A percentile compares a stretch with the other conserved stretches of the same genome.
Conservation (phyloP, 2,329 filamentous ascomycete genomes). For the Thielaviopsis ethacetica region DNA sequence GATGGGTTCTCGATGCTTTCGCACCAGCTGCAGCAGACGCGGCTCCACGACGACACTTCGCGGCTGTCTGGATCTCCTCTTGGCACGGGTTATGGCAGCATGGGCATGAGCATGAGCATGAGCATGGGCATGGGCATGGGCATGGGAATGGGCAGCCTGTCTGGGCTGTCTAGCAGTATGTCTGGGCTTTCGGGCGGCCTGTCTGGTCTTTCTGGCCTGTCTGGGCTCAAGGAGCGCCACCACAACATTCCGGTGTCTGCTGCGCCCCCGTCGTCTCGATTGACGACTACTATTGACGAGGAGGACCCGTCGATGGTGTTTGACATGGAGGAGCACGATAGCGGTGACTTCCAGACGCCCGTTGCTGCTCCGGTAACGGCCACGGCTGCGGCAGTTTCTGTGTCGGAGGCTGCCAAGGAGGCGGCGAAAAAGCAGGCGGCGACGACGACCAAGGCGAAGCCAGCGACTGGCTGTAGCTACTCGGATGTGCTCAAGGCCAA, state of each 20-base stretch:
- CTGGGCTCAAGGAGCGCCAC: slow-evolving; percentile 2
- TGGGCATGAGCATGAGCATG: neutral
- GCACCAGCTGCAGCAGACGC: slow-evolving; percentile 7
- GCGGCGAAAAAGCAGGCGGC: neutral
- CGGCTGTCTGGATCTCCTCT: slow-evolving; percentile 4
- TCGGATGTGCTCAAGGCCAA: slow-evolving; percentile 11
- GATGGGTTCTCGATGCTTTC: slow-evolving; percentile 10
- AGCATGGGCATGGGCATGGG: neutral
- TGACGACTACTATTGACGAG: slow-evolving; percentile 11
- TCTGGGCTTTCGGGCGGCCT: neutral
- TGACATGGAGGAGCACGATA: slow-evolving; percentile 10
- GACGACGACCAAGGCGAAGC: neutral
- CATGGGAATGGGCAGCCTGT: neutral
- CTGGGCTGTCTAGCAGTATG: slow-evolving; percentile 1
- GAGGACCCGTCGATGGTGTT: slow-evolving; percentile 11
- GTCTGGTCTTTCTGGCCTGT: neutral
- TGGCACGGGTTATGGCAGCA: neutral
- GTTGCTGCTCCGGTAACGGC: neutral
- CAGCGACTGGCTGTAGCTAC: slow-evolving; percentile 8
- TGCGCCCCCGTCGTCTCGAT: neutral
- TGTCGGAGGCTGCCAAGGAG: neutral
- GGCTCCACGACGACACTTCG: slow-evolving; percentile 1
- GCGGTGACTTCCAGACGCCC: neutral
- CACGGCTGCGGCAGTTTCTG: neutral
- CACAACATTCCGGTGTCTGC: neutral